These are phyloP conservation scores for Pseudogymnoascus destructans DNA, from an alignment of 2,329 filamentous ascomycete species.

Conservation along the genomic window DNA sequence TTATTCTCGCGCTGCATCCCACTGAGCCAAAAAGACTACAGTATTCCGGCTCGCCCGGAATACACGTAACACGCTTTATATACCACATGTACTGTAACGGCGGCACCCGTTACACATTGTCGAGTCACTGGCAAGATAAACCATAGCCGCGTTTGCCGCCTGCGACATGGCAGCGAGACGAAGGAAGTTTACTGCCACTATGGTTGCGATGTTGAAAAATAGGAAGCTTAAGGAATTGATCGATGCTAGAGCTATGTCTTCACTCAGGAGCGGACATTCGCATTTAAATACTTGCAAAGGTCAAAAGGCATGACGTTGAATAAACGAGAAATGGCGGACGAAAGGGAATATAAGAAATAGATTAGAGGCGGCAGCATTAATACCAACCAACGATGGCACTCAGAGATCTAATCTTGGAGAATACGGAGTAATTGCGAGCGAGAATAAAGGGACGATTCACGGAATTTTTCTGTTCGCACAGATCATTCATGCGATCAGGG, in stretches of 20 bases:
- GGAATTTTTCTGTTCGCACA: background rate
- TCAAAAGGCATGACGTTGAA: background rate
- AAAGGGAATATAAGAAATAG: slow-evolving; percentile 7
- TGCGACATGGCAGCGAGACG: slow-evolving; percentile 7
- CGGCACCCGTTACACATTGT: too few relatives aligned
- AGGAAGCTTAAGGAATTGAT: background rate
- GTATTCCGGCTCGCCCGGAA: too few relatives aligned
- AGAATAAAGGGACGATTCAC: background rate
- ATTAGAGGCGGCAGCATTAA: background rate
- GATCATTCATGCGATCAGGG: background rate
- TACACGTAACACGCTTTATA: too few relatives aligned
- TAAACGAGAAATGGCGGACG: background rate
- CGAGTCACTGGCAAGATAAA: slow-evolving; percentile 15
- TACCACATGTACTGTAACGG: too few relatives aligned
- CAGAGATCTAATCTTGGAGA: background rate
- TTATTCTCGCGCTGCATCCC: too few relatives aligned
- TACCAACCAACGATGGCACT: background rate
- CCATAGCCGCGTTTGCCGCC: slow-evolving; percentile 6
- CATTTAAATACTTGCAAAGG: background rate
- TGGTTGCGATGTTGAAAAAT: background rate
- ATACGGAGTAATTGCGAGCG: slow-evolving; percentile 1
- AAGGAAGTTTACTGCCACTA: background rate
- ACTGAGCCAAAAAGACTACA: too few relatives aligned
- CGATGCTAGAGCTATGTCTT: background rate
- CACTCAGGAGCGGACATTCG: background rate